Evolutionary conservation across 2,329 filamentous ascomycete genomes (phyloP), one percentile per base, ranked within the genome.

Genomic region (Cladobotryum protrusum): DNA sequence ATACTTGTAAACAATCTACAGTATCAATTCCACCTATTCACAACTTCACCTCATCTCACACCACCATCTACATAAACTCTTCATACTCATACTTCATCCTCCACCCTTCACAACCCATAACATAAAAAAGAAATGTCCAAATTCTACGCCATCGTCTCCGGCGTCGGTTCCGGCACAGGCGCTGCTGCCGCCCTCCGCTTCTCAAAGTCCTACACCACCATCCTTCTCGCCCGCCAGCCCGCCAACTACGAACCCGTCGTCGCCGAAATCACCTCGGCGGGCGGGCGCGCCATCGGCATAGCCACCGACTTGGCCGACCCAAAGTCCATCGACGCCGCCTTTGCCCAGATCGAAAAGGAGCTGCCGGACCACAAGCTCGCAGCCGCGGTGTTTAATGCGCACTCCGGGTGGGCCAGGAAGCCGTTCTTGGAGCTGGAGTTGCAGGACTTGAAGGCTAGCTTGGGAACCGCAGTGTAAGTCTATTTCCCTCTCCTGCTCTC

Each of bases 301-400:
- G 75, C 78, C 5, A 78, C 86, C 20, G 67, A 70, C 33, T 59
- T 61, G 1, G 47, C 59, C 0, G 77, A 80, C 50, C 62, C 73
- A 1, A 47, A 58, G 1, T 70, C 72, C 41, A 66, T 88, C 1
- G 72, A 74, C 40, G 56, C 59, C 9, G 86, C 85, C 0, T 82
- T 90, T 49, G 71, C 80, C n/a, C 65, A 73, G 37, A 83, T 89
- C 59, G 69, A 77, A 55, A 69, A 77, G 52, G 75, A 85, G 54
- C 75, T 86, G 43, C 73, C 77, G 0, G 72, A 69, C 2, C 72
- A 73, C 42, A 73, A 72, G 52, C 69, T 83, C 9, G 80, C 78
- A 2, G 85, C 84, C 0, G 86, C 86, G 3, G 68, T 90, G 17
- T 90, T 82, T 71, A 90, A 91, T 57, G 85, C 83, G 20, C 76